Base-by-base conservation (phyloP, 345 rosid genomes). In the Garcia nutans region DNA sequence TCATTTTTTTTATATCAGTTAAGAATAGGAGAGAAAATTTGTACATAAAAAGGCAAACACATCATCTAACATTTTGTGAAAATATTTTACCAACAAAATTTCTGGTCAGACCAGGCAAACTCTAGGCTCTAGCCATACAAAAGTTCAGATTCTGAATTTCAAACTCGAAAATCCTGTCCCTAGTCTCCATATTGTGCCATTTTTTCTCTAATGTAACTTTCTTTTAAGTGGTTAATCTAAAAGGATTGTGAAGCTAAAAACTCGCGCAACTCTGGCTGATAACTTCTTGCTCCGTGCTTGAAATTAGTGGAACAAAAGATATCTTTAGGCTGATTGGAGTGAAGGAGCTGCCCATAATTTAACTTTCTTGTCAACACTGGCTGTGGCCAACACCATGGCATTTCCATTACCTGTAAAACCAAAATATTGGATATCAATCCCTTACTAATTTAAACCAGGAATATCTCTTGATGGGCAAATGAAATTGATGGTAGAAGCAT, bases 281-380 rank as follows among this genome's bases (percentile, higher is more conserved):
- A 58, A 65, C 47, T 45, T 72, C 64, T 41, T 63, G 1, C 2
- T 57, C n/a, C 41, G 20, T 7, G 31, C 45, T 56, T n/a, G 28
- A 71, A 55, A 64, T 28, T 69, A 67, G 62, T 23, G 12, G 41
- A 11, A 41, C 37, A 33, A 19, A 31, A 20, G 22, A 31, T 11
- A 42, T 42, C 68, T 24, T 79, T 71, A 59, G 37, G 76, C 42
- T 37, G 82, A 28, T 50, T 67, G 71, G 55, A 64, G 79, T 26
- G 87, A 81, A 31, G 98, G 96, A 70, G 91, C 89, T 72, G 84
- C 90, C 98, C 98, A 93, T 67, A 96, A 81, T 87, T 91, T 95
- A 76, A 95, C 96, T 82, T 93, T 95, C 85, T 95, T 91, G 90
- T 95, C 99, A 49, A 72, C 86, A 50, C 96, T 83, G 66, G 97